A percentile compares a stretch with the other conserved stretches of the same genome.
Evolutionary conservation across 202 grass and related monocot species (phyloP).

Genomic region (Hordeum pubiflorum): DNA sequence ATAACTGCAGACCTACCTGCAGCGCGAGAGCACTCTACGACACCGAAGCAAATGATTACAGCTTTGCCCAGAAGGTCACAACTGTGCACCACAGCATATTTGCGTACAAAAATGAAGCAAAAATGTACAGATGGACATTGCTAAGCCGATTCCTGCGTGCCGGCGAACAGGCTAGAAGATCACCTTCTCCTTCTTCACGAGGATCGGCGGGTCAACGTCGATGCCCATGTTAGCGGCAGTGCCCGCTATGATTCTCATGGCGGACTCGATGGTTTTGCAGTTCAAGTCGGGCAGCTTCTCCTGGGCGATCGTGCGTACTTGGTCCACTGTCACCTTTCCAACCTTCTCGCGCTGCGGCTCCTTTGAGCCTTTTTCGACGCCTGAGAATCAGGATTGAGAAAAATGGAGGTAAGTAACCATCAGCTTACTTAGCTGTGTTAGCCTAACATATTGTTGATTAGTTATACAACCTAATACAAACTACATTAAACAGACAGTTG

Average conservation of each 20-base stretch:
- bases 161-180: slow-evolving; percentile 34
- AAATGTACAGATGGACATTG: slow-evolving; percentile 32
- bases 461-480: neutral
- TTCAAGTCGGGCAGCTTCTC: slow-evolving; percentile 92
- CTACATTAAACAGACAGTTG: neutral
- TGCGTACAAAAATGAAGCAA: slow-evolving; percentile 20
- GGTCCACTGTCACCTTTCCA: slow-evolving; percentile 71
- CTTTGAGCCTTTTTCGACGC: slow-evolving; percentile 75
- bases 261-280: slow-evolving; percentile 82
- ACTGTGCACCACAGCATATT: neutral
- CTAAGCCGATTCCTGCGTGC: neutral
- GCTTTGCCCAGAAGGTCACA: neutral
- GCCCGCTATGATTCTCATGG: slow-evolving; percentile 90
- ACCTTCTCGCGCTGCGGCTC: slow-evolving; percentile 67
- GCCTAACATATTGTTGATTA: no score
- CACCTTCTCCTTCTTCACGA: slow-evolving; percentile 69
- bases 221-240: slow-evolving; percentile 98
- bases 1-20: neutral
- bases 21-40: neutral
- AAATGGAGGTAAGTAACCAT: slow-evolving; percentile 1
- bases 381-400: slow-evolving; percentile 40
- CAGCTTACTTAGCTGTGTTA: neutral
- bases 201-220: slow-evolving; percentile 70
- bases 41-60: neutral
- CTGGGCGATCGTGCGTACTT: slow-evolving; percentile 70